Conservation (phyloP, 768 basidiomycete genomes). For the Amanita polypyramis region DNA sequence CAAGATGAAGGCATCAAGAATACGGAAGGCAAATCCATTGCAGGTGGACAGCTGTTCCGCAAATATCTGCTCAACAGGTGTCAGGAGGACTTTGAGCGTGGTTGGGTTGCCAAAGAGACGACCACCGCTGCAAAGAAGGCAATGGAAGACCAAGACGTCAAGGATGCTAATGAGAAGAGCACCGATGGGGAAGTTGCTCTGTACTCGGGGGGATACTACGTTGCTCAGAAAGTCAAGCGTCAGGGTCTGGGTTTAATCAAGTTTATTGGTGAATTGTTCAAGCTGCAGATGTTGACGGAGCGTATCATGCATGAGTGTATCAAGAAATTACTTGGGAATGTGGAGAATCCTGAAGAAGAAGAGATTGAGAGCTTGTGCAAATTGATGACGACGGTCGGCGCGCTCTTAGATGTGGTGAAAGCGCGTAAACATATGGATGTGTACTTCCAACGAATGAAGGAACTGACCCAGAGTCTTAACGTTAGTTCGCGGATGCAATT, state of each 20-base stretch:
- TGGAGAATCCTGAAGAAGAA: slow-evolving; percentile 94
- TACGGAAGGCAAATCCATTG: slow-evolving; percentile 75
- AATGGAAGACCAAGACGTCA: slow-evolving; percentile 72
- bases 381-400: slow-evolving; percentile 82
- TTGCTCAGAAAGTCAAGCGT: slow-evolving; percentile 93
- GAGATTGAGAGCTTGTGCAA: slow-evolving; percentile 96
- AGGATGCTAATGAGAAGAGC: slow-evolving; percentile 54
- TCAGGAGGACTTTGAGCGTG: slow-evolving; percentile 95
- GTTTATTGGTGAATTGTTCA: slow-evolving; percentile 98
- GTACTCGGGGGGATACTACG: slow-evolving; percentile 94
- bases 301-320: slow-evolving; percentile 99
- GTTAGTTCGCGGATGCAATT: slow-evolving; percentile 86
- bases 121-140: slow-evolving; percentile 77
- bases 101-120: slow-evolving; percentile 85
- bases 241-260: slow-evolving; percentile 95
- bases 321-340: slow-evolving; percentile 88
- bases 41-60: slow-evolving; percentile 90
- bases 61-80: slow-evolving; percentile 95
- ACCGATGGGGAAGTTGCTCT: slow-evolving; percentile 56
- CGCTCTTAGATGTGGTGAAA: slow-evolving; percentile 69
- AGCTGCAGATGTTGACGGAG: slow-evolving; percentile 96
- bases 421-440: slow-evolving; percentile 82
- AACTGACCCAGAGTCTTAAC: slow-evolving; percentile 62
- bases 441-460: slow-evolving; percentile 87
- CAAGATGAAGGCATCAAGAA: slow-evolving; percentile 83